phyloP scores from a whole-genome alignment of 345 rosid genomes.

The Cochlearia excelsa region DNA sequence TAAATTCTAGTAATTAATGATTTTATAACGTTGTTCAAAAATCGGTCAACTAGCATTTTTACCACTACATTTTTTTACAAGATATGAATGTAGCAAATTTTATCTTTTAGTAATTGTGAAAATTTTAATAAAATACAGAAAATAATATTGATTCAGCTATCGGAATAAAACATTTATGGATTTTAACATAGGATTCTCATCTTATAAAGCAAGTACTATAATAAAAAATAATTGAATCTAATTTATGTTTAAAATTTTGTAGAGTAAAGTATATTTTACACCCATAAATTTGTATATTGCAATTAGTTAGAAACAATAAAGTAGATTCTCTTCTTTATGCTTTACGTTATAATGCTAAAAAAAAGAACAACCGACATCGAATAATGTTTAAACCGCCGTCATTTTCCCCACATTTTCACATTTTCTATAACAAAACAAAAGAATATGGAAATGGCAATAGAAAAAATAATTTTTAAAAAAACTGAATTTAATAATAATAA shows the following conservation, averaged over 20 bases:
- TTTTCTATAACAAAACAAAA: slow-evolving; percentile 22
- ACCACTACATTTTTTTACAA: no score
- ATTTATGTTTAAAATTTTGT: not conserved
- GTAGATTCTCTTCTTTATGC: slow-evolving; percentile 28
- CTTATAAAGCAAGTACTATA: not conserved
- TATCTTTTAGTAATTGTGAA: no score
- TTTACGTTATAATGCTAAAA: slow-evolving; percentile 24
- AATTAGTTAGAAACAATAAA: slow-evolving; percentile 27
- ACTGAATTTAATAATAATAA: no score
- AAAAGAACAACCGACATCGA: slow-evolving; percentile 23
- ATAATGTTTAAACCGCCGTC: slow-evolving; percentile 31
- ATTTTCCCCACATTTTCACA: slow-evolving; percentile 36
- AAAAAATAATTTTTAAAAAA: not conserved
- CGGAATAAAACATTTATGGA: not conserved
- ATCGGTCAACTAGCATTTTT: not conserved
- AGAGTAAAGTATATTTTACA: no score
- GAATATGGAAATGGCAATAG: not conserved
- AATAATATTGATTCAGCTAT: no score
- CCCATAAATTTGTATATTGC: not conserved
- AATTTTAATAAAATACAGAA: no score
- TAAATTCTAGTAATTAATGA: no score
- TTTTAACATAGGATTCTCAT: slow-evolving; percentile 16
- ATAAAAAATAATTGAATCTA: slow-evolving; percentile 3
- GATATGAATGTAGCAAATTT: no score
- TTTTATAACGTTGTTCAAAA: not conserved